Percentiles rank a stretch among this genome's conserved stretches.
These are phyloP conservation scores for Puccinia brachypodii DNA, from an alignment of 1,284 basidiomycete species.

Conservation along the genomic window DNA sequence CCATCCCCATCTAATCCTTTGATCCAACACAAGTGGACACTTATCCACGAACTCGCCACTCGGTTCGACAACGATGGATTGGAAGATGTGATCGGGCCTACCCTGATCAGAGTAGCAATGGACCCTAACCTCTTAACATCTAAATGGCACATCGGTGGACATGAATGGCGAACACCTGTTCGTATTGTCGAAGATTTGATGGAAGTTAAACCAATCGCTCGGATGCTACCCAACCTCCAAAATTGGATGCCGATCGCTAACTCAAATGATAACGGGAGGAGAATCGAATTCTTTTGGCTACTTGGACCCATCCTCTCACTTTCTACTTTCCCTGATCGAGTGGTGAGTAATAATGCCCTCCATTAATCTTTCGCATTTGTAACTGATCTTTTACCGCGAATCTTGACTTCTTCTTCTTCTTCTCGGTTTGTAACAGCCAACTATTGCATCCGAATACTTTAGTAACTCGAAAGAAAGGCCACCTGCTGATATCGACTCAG, in stretches of 20 bases:
- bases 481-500: constrained; percentile 74
- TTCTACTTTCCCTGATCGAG: constrained; percentile 69
- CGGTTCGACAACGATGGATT: constrained; percentile 67
- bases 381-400: background rate
- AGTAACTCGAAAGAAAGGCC: constrained; percentile 75
- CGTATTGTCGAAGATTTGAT: constrained; percentile 40
- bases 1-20: constrained; percentile 54
- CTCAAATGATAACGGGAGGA: constrained; percentile 50
- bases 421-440: constrained; percentile 63
- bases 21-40: constrained; percentile 65
- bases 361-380: background rate
- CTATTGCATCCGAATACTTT: constrained; percentile 76
- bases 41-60: constrained; percentile 69
- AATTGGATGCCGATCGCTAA: constrained; percentile 58
- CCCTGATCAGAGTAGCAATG: constrained; percentile 60
- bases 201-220: constrained; percentile 33
- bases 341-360: constrained; percentile 22
- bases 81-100: constrained; percentile 61
- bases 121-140: constrained; percentile 15
- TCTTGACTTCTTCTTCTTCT: background rate
- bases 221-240: constrained; percentile 17
- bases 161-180: constrained; percentile 41
- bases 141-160: constrained; percentile 41
- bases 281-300: constrained; percentile 65
- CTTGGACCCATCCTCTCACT: constrained; percentile 79